phyloP scores from a whole-genome alignment of 768 basidiomycete species.

The Russula sp. region DNA sequence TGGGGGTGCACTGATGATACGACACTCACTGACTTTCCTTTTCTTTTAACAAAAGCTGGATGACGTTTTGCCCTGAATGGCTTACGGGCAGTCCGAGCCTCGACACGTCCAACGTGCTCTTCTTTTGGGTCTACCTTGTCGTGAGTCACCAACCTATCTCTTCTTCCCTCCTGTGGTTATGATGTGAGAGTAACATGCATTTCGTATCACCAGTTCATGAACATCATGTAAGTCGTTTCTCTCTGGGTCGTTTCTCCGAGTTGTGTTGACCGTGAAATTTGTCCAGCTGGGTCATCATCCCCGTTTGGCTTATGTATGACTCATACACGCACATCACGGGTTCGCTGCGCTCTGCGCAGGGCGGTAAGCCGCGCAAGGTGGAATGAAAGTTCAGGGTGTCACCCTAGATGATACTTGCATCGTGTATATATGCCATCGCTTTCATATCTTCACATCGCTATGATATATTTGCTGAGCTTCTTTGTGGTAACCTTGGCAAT shows the following conservation, averaged over 20 bases:
- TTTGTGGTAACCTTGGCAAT: neutral
- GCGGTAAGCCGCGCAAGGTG: constrained; percentile 1
- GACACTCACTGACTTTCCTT: neutral
- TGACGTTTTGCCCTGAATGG: constrained; percentile 90
- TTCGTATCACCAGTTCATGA: constrained; percentile 60
- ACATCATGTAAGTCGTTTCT: constrained; percentile 49
- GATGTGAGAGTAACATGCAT: neutral
- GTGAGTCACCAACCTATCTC: constrained; percentile 40
- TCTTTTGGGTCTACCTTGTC: constrained; percentile 75
- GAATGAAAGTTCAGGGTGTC: neutral
- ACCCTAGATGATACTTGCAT: neutral
- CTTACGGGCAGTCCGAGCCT: constrained; percentile 65
- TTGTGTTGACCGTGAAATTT: constrained; percentile 11
- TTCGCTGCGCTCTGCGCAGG: constrained; percentile 38
- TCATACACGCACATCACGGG: constrained; percentile 66
- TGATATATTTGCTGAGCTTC: neutral
- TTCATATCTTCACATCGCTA: neutral
- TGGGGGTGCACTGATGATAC: neutral
- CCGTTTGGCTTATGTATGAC: constrained; percentile 68
- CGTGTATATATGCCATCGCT: neutral
- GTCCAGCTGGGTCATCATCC: constrained; percentile 71
- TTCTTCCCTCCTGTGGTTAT: constrained; percentile 37
- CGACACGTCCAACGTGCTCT: constrained; percentile 59
- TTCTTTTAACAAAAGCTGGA: constrained; percentile 37
- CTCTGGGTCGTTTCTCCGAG: neutral